These are phyloP conservation scores for Myriosclerotinia curreyana DNA, from an alignment of 2,329 filamentous ascomycete species.

Conservation along the genomic window DNA sequence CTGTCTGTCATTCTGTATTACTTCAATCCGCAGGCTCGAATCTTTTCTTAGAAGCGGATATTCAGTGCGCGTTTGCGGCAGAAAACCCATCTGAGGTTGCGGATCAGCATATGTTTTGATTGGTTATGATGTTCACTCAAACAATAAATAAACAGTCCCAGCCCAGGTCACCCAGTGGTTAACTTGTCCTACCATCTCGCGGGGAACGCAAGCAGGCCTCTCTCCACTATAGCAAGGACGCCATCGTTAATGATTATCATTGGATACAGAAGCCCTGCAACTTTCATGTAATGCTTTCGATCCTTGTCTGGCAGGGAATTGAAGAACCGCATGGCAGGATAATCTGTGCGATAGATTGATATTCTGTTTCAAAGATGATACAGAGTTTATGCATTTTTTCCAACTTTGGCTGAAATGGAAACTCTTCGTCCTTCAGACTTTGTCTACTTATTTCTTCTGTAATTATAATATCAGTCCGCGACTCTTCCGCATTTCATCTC, in stretches of 20 bases:
- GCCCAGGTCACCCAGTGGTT: neutral
- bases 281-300: slow-evolving; percentile 6
- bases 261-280: neutral
- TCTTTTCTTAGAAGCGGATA: neutral
- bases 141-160: slow-evolving; percentile 1
- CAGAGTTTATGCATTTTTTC: slow-evolving; percentile 7
- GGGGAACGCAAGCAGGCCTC: slow-evolving; percentile 6
- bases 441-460: slow-evolving; percentile 14
- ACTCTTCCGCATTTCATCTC: slow-evolving; percentile 13
- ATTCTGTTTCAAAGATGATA: slow-evolving; percentile 22
- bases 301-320: slow-evolving; percentile 10
- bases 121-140: neutral
- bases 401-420: slow-evolving; percentile 18
- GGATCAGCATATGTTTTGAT: neutral
- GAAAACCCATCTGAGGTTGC: neutral
- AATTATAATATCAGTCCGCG: slow-evolving; percentile 16
- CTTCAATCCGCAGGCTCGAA: neutral
- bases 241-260: slow-evolving; percentile 1
- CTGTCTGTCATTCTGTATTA: no score
- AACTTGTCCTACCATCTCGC: neutral
- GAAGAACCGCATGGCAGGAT: neutral
- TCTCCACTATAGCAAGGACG: slow-evolving; percentile 7
- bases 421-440: slow-evolving; percentile 15
- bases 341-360: slow-evolving; percentile 22
- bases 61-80: slow-evolving; percentile 3